phyloP scores from a whole-genome alignment of 2,329 filamentous ascomycete species.

The Trichophyton benhamiae region DNA sequence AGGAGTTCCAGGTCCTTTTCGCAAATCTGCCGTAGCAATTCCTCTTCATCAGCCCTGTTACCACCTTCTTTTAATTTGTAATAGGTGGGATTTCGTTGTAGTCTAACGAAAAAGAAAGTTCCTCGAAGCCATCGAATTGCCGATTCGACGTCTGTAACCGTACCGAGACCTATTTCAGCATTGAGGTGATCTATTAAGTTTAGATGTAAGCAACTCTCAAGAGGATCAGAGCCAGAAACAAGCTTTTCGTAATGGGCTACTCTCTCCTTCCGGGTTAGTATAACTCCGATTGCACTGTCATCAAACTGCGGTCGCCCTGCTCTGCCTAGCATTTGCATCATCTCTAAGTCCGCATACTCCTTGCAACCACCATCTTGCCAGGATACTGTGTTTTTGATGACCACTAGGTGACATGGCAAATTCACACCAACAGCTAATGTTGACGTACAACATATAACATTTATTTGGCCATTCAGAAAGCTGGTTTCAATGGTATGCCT shows the following conservation, averaged over 20 bases:
- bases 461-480: conserved; percentile 59
- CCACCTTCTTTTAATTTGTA: conserved; percentile 52
- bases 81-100: conserved; percentile 56
- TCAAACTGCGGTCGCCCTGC: conserved; percentile 78
- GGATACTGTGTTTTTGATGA: conserved; percentile 65
- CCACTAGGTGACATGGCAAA: conserved; percentile 67
- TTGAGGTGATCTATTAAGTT: conserved; percentile 77
- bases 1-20: conserved; percentile 55
- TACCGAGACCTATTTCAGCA: conserved; percentile 67
- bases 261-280: conserved; percentile 60
- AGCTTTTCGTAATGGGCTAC: conserved; percentile 58
- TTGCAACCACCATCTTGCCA: conserved; percentile 50
- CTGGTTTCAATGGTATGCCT: conserved; percentile 53
- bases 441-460: conserved; percentile 75
- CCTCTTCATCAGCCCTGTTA: conserved; percentile 43
- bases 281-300: conserved; percentile 60
- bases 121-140: conserved; percentile 64
- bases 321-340: conserved; percentile 84
- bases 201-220: conserved; percentile 68
- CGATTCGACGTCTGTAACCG: conserved; percentile 50
- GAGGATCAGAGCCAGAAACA: conserved; percentile 56
- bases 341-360: conserved; percentile 69
- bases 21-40: conserved; percentile 58
- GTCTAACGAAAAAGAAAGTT: conserved; percentile 65
- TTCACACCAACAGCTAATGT: conserved; percentile 77